phyloP scores from a whole-genome alignment of 768 basidiomycete genomes.

The Boletus sensibilis region DNA sequence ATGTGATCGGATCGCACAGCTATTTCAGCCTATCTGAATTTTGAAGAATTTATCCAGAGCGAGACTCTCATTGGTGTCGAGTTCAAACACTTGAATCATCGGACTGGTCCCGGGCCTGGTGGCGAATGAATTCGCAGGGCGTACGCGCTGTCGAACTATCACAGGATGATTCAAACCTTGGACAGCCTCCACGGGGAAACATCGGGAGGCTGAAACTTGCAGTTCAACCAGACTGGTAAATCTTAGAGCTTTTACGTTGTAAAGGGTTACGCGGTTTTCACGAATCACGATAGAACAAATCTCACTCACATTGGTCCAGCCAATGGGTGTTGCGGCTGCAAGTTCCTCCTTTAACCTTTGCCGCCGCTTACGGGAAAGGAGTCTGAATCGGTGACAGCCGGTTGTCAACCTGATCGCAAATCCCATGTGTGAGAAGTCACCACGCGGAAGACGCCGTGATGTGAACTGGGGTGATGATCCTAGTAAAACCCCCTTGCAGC shows the following conservation, averaged over 20 bases:
- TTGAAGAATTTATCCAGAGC: not conserved
- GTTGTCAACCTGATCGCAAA: slow-evolving; percentile 7
- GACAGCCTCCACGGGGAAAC: not conserved
- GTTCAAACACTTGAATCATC: not conserved
- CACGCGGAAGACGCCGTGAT: not conserved
- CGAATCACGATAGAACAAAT: not conserved
- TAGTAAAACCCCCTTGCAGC: too few relatives aligned
- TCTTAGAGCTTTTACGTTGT: not conserved
- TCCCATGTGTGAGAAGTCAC: not conserved
- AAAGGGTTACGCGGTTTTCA: not conserved
- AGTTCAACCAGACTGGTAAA: not conserved
- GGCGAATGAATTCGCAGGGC: not conserved
- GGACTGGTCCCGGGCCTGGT: not conserved
- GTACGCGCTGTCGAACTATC: not conserved
- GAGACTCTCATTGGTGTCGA: not conserved
- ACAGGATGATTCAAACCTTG: not conserved
- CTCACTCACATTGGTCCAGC: slow-evolving; percentile 2
- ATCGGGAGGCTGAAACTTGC: too few relatives aligned
- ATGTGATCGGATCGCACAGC: slow-evolving; percentile 12
- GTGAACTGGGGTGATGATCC: not conserved
- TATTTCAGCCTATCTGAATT: not conserved
- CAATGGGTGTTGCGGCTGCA: not conserved
- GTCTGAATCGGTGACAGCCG: not conserved
- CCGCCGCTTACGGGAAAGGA: slow-evolving; percentile 1
- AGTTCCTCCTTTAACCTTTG: slow-evolving; percentile 1